Base-by-base conservation (phyloP, 306 rosid genomes). In the Medicago arabica region DNA sequence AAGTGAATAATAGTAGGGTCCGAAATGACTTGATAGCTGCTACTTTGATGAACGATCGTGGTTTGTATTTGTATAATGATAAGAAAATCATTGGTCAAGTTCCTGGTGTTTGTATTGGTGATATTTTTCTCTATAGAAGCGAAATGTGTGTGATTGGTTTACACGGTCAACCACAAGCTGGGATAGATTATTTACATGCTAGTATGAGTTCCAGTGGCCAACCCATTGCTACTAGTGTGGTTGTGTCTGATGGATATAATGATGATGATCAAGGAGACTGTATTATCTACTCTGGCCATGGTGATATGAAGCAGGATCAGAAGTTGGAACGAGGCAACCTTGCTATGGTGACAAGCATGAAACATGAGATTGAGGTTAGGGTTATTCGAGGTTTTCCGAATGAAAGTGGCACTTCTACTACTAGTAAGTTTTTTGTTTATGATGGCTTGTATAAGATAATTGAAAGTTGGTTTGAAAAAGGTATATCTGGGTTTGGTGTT, bases 141-240 rank as follows among this genome's bases (percentile, higher is more conserved):
- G n/a, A n/a, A n/a, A n/a, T n/a, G n/a, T n/a, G n/a, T n/a, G n/a
- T n/a, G n/a, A n/a, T n/a, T n/a, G n/a, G n/a, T n/a, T n/a, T n/a
- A n/a, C n/a, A n/a, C n/a, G n/a, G n/a, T n/a, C n/a, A n/a, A n/a
- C 77, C 91, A 14, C 98, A 96, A 69, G 99, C 98, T 16, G 99
- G 97, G n/a, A 96, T 96, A 57, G 99, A 96, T 74, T 96, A 87
- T 46, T 86, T 96, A 11, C 93, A 98, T 0, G 88, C 80, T 8
- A 89, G 89, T 79, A 87, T 92, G 86, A 90, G 98, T 81, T 85
- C 98, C 13, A 96, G 87, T 13, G 96, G 96, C 0, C 97, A 96
- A 83, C 93, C 99, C 0, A 89, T 96, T 77, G 99, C 99, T 2
- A 96, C 99, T 1, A 96, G 98, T 64, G 77, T 96, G 15, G 92